Evolutionary conservation across 768 basidiomycete species (phyloP).

Genomic region (Cystofilobasidium macerans): DNA sequence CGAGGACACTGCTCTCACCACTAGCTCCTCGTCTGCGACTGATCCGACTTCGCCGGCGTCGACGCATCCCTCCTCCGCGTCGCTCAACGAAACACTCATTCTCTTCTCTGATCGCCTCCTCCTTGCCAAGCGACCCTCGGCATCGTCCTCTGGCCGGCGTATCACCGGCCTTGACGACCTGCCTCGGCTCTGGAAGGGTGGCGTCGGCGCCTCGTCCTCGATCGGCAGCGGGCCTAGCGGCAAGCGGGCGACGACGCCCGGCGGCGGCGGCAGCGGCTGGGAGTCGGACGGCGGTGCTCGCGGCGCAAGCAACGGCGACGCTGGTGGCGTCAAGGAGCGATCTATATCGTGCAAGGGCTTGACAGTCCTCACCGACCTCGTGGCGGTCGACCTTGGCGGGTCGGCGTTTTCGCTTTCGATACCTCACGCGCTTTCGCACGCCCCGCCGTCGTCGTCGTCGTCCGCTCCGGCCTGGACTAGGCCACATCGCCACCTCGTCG

Average conservation of each 20-base stretch:
- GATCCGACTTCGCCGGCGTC: slow-evolving; percentile 26
- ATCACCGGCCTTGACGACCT: slow-evolving; percentile 55
- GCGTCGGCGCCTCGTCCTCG: slow-evolving; percentile 21
- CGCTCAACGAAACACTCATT: slow-evolving; percentile 75
- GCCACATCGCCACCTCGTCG: slow-evolving; percentile 48
- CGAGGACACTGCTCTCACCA: slow-evolving; percentile 49
- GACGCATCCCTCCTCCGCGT: slow-evolving; percentile 22
- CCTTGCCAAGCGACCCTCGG: slow-evolving; percentile 64
- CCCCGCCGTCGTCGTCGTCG: not conserved
- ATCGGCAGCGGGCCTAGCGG: slow-evolving; percentile 34
- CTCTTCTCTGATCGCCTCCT: slow-evolving; percentile 90
- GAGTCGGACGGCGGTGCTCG: slow-evolving; percentile 26
- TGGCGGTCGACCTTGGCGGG: slow-evolving; percentile 58
- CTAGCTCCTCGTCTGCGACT: slow-evolving; percentile 42
- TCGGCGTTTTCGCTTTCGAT: not conserved
- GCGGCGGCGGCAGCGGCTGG: not conserved
- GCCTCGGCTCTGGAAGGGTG: slow-evolving; percentile 33
- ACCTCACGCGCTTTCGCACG: not conserved
- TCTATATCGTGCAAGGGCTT: slow-evolving; percentile 53
- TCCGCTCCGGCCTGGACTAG: slow-evolving; percentile 38
- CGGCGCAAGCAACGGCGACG: slow-evolving; percentile 35
- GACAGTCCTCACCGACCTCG: slow-evolving; percentile 71
- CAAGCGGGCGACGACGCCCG: not conserved
- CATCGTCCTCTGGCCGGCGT: slow-evolving; percentile 33
- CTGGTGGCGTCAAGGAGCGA: slow-evolving; percentile 45